Percentiles rank a stretch among this genome's conserved stretches.
Conservation (phyloP, 805 yeast species). For the Metschnikowia similis region DNA sequence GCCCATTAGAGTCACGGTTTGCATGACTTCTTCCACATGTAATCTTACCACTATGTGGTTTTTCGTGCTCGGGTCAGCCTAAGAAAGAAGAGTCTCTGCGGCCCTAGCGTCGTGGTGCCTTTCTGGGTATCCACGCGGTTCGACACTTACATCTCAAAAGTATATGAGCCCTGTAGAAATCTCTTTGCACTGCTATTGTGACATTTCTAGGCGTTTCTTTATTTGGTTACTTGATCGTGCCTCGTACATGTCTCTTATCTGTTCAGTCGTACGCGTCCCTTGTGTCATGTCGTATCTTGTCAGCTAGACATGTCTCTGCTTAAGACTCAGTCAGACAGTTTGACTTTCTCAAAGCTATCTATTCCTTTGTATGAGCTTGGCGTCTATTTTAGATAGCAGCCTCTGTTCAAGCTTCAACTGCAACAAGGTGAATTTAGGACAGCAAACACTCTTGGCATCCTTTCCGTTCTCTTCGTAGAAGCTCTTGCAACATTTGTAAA, state of each 20-base stretch:
- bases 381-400: slow-evolving; percentile 53
- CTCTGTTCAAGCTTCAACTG: slow-evolving; percentile 65
- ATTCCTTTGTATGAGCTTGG: slow-evolving; percentile 34
- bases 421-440: slow-evolving; percentile 68
- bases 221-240: too few species aligned
- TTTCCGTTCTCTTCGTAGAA: slow-evolving; percentile 61
- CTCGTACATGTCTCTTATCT: too few species aligned
- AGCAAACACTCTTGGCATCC: slow-evolving; percentile 64
- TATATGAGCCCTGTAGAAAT: neutral
- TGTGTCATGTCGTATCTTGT: too few species aligned
- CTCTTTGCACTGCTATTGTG: too few species aligned
- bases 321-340: too few species aligned
- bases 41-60: slow-evolving; percentile 42
- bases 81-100: slow-evolving; percentile 58
- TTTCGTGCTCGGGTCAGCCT: slow-evolving; percentile 95
- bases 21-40: slow-evolving; percentile 46
- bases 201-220: too few species aligned
- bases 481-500: slow-evolving; percentile 70
- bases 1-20: slow-evolving; percentile 79
- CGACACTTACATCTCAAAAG: slow-evolving; percentile 52
- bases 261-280: too few species aligned
- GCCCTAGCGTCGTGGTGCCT: slow-evolving; percentile 55
- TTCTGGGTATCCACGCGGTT: slow-evolving; percentile 60
- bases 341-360: neutral
- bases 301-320: too few species aligned